A percentile compares a stretch with the other conserved stretches of the same genome.
These are phyloP conservation scores for Lecanosticta acicola DNA, from an alignment of 2,329 filamentous ascomycete species.

Conservation along the genomic window DNA sequence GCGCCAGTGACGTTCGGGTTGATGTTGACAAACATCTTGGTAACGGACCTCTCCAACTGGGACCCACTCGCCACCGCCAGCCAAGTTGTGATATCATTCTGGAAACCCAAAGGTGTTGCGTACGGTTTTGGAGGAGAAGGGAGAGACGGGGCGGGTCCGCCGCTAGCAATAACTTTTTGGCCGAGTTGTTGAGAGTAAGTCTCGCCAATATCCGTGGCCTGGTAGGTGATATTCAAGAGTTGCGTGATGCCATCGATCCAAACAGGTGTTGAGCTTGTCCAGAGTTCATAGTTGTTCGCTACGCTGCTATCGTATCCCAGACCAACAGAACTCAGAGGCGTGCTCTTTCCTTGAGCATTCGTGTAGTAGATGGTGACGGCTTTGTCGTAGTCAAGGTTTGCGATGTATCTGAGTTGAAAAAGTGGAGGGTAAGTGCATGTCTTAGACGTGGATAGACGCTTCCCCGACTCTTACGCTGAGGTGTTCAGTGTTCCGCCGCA, in stretches of 20 bases:
- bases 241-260: constrained; percentile 30
- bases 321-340: constrained; percentile 25
- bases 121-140: constrained; percentile 26
- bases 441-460: no score
- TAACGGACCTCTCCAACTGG: constrained; percentile 22
- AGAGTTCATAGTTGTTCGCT: constrained; percentile 26
- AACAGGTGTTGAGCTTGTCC: constrained; percentile 24
- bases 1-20: constrained; percentile 27
- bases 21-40: constrained; percentile 32
- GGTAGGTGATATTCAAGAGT: constrained; percentile 30
- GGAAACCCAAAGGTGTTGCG: constrained; percentile 26
- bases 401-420: no score
- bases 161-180: constrained; percentile 23
- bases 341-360: constrained; percentile 25
- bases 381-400: constrained; percentile 31
- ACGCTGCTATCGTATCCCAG: constrained; percentile 26
- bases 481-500: constrained; percentile 28
- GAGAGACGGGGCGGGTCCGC: constrained; percentile 21
- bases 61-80: constrained; percentile 21
- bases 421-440: no score
- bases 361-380: constrained; percentile 30
- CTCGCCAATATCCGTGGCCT: constrained; percentile 25
- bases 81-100: constrained; percentile 29
- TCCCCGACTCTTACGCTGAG: no score
- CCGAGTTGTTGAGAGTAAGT: constrained; percentile 24